These are phyloP conservation scores for Sclerotinia subarctica DNA, from an alignment of 2,329 filamentous ascomycete genomes.

Conservation along the genomic window DNA sequence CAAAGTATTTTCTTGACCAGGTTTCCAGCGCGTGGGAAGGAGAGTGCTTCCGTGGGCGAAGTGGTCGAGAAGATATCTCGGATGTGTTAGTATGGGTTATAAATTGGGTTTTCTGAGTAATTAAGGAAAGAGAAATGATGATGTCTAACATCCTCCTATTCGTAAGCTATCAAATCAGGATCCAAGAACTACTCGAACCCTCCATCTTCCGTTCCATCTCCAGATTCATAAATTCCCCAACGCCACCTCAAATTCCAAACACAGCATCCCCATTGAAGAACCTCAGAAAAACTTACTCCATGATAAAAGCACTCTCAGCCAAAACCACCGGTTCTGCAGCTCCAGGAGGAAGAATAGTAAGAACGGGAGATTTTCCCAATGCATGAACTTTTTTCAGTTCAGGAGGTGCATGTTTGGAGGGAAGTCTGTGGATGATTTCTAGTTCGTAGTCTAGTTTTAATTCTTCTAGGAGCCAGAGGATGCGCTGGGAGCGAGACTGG, in stretches of 20 bases:
- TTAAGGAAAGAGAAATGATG: not conserved
- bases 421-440: conserved; percentile 70
- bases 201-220: not conserved
- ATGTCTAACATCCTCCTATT: not conserved
- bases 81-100: not conserved
- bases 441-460: conserved; percentile 74
- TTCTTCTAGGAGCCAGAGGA: conserved; percentile 69
- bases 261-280: not conserved
- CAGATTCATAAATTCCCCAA: not conserved
- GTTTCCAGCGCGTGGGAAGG: conserved; percentile 53
- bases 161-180: not conserved
- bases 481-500: conserved; percentile 52
- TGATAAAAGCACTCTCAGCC: conserved; percentile 78
- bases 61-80: conserved; percentile 69
- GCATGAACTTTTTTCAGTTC: conserved; percentile 77
- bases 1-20: conserved; percentile 55
- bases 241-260: not conserved
- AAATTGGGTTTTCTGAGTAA: not conserved
- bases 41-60: conserved; percentile 47
- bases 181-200: not conserved
- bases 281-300: conserved; percentile 46
- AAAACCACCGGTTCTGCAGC: conserved; percentile 55
- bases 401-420: conserved; percentile 62
- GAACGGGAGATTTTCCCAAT: conserved; percentile 80
- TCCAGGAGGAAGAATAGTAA: conserved; percentile 56